phyloP scores from a whole-genome alignment of 352 stramenopile genomes.

The Stephanocyclus meneghinianus region DNA sequence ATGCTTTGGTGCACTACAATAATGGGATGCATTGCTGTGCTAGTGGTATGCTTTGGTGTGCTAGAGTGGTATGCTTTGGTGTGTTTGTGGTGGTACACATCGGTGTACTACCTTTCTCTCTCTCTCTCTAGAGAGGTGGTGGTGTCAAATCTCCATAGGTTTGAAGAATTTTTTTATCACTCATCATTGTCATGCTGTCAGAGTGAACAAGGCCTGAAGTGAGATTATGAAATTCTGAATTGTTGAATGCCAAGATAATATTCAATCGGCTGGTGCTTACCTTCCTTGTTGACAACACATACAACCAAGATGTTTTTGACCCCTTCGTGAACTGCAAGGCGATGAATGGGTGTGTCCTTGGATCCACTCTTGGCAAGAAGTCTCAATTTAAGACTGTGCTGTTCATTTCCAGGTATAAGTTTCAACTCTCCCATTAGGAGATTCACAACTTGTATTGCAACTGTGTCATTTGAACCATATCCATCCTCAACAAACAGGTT shows the following conservation, averaged over 20 bases:
- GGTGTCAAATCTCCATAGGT: slow-evolving; percentile 25
- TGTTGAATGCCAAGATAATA: no score
- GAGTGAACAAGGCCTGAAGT: neutral
- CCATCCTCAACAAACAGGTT: neutral
- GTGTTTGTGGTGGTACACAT: no score
- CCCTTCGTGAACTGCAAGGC: slow-evolving; percentile 8
- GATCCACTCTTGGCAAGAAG: neutral
- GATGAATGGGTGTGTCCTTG: neutral
- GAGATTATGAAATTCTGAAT: no score
- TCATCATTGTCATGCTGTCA: slow-evolving; percentile 13
- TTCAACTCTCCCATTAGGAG: neutral
- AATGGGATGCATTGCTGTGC: no score
- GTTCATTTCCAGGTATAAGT: slow-evolving; percentile 9
- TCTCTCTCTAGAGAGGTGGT: no score
- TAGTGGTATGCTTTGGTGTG: no score
- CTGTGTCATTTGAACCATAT: neutral
- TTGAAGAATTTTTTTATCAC: slow-evolving; percentile 49
- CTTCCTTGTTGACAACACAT: slow-evolving; percentile 19
- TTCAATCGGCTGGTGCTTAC: no score
- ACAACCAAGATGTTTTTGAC: slow-evolving; percentile 20
- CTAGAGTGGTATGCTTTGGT: no score
- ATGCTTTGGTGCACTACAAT: neutral
- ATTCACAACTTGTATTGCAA: neutral
- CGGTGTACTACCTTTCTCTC: no score
- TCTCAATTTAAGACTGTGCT: neutral